A percentile compares a stretch with the other conserved stretches of the same genome.
Conservation (phyloP, 1,284 basidiomycete genomes). For the Austropuccinia psidii region DNA sequence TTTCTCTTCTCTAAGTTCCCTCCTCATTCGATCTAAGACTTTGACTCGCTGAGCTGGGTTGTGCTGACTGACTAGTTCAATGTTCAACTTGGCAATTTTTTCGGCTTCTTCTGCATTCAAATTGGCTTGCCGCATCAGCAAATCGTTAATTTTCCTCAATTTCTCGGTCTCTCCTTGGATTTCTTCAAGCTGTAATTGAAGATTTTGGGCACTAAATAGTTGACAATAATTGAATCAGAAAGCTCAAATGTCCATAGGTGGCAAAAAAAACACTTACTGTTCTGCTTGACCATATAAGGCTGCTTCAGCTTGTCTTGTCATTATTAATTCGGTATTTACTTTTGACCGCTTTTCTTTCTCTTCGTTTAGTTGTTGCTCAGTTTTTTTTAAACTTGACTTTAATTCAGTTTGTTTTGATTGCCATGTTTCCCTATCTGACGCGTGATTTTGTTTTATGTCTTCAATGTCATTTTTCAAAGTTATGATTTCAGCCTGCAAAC, state of each 20-base stretch:
- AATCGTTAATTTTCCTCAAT: conserved; percentile 20
- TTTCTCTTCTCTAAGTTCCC: conserved; percentile 29
- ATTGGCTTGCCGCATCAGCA: conserved; percentile 13
- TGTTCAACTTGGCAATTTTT: conserved; percentile 19
- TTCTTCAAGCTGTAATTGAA: conserved; percentile 4
- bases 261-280: conserved; percentile 9
- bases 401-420: background rate
- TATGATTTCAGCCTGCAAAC: background rate
- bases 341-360: conserved; percentile 6
- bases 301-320: conserved; percentile 26
- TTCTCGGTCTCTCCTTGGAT: conserved; percentile 13
- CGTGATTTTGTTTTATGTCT: background rate
- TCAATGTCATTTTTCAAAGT: background rate
- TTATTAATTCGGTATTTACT: background rate
- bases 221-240: background rate
- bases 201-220: background rate
- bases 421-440: background rate
- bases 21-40: conserved; percentile 20
- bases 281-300: conserved; percentile 2
- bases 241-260: background rate
- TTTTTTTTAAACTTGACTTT: background rate
- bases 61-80: conserved; percentile 26
- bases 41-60: conserved; percentile 29
- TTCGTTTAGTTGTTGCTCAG: conserved; percentile 1
- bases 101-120: conserved; percentile 23